These are phyloP conservation scores for Pseudocohnilembus persalinus DNA, from an alignment of 169 alveolate genomes.

Conservation along the genomic window DNA sequence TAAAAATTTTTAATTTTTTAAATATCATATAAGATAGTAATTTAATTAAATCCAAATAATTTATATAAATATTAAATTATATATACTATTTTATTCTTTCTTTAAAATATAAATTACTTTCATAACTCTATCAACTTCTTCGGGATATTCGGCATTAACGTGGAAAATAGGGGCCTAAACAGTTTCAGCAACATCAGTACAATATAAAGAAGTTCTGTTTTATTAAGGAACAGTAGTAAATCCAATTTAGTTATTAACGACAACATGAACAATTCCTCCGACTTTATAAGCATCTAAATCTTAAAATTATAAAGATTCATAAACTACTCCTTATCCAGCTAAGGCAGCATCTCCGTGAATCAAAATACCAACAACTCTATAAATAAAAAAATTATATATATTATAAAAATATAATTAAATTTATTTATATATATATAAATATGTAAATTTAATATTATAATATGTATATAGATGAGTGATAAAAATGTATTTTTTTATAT, in stretches of 20 bases:
- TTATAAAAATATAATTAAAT: no score
- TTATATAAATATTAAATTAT: no score
- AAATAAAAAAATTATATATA: no score
- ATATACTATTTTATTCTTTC: no score
- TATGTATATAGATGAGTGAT: no score
- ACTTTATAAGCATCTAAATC: slow-evolving; percentile 85
- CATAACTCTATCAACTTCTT: slow-evolving; percentile 88
- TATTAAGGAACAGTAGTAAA: slow-evolving; percentile 94
- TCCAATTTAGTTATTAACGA: slow-evolving; percentile 94
- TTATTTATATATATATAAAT: no score
- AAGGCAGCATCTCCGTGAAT: slow-evolving; percentile 97
- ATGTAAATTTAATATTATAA: no score
- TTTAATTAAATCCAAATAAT: no score
- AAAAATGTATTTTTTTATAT: no score
- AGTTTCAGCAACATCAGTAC: slow-evolving; percentile 87
- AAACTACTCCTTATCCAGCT: slow-evolving; percentile 96
- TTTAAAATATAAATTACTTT: slow-evolving; percentile 39
- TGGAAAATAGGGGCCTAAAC: slow-evolving; percentile 93
- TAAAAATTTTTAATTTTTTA: no score
- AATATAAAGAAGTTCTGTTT: slow-evolving; percentile 80
- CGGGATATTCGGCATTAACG: slow-evolving; percentile 94
- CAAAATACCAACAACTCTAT: slow-evolving; percentile 83
- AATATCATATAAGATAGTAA: neutral
- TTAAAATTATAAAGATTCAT: slow-evolving; percentile 92
- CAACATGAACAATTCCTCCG: slow-evolving; percentile 91